Base-by-base conservation (phyloP, 2,329 filamentous ascomycete genomes). In the Nigrograna mackinnonii region DNA sequence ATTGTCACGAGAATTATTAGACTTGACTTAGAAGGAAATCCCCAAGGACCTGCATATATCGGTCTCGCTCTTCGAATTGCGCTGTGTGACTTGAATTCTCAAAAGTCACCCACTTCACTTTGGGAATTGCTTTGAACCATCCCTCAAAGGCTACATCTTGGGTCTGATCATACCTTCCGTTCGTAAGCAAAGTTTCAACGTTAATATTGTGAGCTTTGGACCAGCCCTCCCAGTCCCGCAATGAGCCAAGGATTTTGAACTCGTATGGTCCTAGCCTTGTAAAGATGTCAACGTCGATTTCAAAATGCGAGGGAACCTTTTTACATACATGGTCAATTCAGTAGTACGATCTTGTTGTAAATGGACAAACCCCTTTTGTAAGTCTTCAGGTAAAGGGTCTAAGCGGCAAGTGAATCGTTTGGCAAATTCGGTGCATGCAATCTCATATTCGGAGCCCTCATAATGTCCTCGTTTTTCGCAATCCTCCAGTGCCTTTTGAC, bases 81-180 rank as follows among this genome's bases (percentile, higher is more conserved):
- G 28, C 31, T 28, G 46, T 40, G 26, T 49, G 46, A 21, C 46
- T 49, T 9, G 31, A 42, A 1, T 44, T 42, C 17, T 42, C 46
- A 13, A 44, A 22, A 6, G 22, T 61, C 6, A 70, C 57, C 72
- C 72, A 76, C 49, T 68, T 72, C 33, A 70, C 67, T 46, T 64
- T 66, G 5, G 50, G 50, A 17, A 74, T 71, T 2, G 56, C 46
- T 3, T 58, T 39, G 44, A 70, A 74, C 47, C 56, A 74, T 0
- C 67, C 62, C 35, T 50, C 49, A n/a, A 66, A 52, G 17, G 52
- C 58, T 22, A 64, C 54, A 46, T 73, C 64, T 43, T 61, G 55
- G 3, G 58, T 62, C 48, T 69, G 62, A 47, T 76, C 73, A 44
- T 65, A 72, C 35, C 62, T 55, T 6, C 71, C 72, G 51, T 75